Conservation (phyloP, 2,329 filamentous ascomycete species). For the Bisporella sp. region DNA sequence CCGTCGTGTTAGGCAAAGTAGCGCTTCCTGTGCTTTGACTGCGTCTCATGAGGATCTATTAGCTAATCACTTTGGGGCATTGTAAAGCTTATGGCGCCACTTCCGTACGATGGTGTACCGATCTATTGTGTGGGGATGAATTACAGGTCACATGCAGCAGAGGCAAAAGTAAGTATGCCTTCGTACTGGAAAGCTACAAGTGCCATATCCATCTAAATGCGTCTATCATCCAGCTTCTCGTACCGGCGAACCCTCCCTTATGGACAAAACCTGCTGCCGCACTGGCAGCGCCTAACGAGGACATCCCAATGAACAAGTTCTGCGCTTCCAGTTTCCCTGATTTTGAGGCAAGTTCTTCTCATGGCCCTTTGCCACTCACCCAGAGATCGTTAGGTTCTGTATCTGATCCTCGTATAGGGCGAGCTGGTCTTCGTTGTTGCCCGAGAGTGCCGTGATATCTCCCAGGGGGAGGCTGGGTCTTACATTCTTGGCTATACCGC, state of each 20-base stretch:
- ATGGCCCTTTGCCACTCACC: background rate
- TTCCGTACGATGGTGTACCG: conserved; percentile 43
- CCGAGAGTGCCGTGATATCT: conserved; percentile 25
- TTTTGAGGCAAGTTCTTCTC: conserved; percentile 4
- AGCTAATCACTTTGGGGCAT: background rate
- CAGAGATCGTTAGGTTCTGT: background rate
- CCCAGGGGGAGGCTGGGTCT: background rate
- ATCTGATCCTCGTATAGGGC: conserved; percentile 1
- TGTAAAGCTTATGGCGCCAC: conserved; percentile 39
- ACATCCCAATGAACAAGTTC: conserved; percentile 2
- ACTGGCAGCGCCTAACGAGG: conserved; percentile 2
- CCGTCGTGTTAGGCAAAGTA: background rate
- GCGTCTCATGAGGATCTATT: background rate
- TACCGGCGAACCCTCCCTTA: conserved; percentile 1
- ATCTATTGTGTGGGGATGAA: conserved; percentile 55
- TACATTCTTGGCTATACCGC: conserved; percentile 33
- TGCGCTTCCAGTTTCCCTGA: conserved; percentile 5
- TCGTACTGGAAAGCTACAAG: background rate
- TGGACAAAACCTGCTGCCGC: conserved; percentile 6
- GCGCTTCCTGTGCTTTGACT: background rate
- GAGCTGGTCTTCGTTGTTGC: conserved; percentile 2
- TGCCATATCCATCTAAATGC: background rate
- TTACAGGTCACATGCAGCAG: conserved; percentile 33
- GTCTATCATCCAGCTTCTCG: background rate
- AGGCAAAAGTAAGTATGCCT: conserved; percentile 40